These are phyloP conservation scores for Martensiomyces pterosporus DNA, from an alignment of 192 early-diverging fungal genomes.

Conservation along the genomic window DNA sequence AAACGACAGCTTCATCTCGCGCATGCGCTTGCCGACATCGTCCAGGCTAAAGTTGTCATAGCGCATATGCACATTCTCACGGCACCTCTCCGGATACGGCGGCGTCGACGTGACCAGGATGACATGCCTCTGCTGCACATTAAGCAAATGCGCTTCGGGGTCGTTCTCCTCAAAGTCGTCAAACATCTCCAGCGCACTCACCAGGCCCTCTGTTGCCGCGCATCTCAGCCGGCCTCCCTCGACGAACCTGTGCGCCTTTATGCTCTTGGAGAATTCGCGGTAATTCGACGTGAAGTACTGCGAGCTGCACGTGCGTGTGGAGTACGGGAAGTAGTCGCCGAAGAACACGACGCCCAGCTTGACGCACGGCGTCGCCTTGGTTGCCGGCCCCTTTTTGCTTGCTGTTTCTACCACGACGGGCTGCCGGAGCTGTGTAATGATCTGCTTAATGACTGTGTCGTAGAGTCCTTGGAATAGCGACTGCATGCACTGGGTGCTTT, in stretches of 20 bases:
- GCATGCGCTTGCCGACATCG: conserved; percentile 42
- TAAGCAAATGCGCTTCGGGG: conserved; percentile 37
- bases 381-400: conserved; percentile 25
- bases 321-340: conserved; percentile 50
- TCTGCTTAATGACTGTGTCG: conserved; percentile 33
- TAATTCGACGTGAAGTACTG: conserved; percentile 53
- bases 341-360: conserved; percentile 50
- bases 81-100: conserved; percentile 37
- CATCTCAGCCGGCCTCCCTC: conserved; percentile 45
- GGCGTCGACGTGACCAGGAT: conserved; percentile 45
- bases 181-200: conserved; percentile 49
- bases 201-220: conserved; percentile 45
- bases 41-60: conserved; percentile 42
- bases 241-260: conserved; percentile 45
- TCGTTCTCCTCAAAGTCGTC: conserved; percentile 48
- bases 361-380: conserved; percentile 46
- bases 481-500: conserved; percentile 48
- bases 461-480: conserved; percentile 40
- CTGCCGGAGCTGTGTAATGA: conserved; percentile 45
- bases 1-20: conserved; percentile 46
- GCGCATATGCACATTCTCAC: conserved; percentile 42
- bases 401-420: conserved; percentile 28
- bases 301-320: conserved; percentile 38
- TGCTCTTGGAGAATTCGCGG: conserved; percentile 45
- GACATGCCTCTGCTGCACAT: conserved; percentile 44